Evolutionary conservation across 1,284 basidiomycete species (phyloP), one percentile per base, ranked within the genome.

Genomic region (Cronartium quercuum): DNA sequence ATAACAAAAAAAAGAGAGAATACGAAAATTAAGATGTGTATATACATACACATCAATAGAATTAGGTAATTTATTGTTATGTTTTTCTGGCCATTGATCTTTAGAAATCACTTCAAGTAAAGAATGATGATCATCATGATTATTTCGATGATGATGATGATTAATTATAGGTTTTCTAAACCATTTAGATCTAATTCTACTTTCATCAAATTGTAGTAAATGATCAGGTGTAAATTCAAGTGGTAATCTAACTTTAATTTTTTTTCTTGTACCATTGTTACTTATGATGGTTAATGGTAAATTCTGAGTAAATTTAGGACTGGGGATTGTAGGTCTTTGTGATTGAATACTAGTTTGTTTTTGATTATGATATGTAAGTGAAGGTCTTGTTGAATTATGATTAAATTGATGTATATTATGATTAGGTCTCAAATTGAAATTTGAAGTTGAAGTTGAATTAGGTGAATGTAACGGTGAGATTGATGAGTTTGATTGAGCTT

Each of bases 1-100:
- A 24, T 2, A 58, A 10, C 24, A 29, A 58, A 58, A 58, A 21
- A 58, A 58, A 58, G 15, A 58, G 24, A 21, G 15, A 58, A 21
- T 10, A 9, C 18, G 42, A 44, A 44, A 18, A 44, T 44, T n/a
- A 44, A 35, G 24, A 66, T 44, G 12, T n/a, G 58, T 24, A 2
- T 51, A 24, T 21, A 51, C 71, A 61, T 44, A 74, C 71, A 74
- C 64, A 61, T 74, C 71, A 38, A 74, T 74, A 12, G 71, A 66
- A 38, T 61, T 13, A 38, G 64, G 71, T 35, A 66, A 35, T 38
- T 44, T 35, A 47, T 66, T 44, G 5, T 44, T 35, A 9, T 34
- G 42, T 66, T 58, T 60, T 37, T 41, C 55, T n/a, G 64, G 57
- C 9, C 21, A 73, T 34, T 65, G 37, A 15, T 38, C 35, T 6